Percentiles rank a stretch among this genome's conserved stretches.
Evolutionary conservation across 208 protist species (phyloP).

Genomic region (Leishmania tarentolae): DNA sequence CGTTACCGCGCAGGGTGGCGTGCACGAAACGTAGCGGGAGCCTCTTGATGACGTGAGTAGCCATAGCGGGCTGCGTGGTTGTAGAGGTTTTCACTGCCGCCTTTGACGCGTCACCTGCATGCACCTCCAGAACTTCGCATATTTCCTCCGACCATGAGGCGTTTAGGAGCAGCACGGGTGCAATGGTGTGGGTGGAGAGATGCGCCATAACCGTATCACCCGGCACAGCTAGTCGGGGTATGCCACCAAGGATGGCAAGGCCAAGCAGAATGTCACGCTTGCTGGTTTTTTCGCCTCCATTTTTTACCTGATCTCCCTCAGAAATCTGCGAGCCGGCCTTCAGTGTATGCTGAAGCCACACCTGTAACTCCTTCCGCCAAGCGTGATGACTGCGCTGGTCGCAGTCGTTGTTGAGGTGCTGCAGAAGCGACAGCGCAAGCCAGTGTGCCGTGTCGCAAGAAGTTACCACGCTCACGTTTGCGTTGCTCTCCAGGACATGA

Average conservation of each 20-base stretch:
- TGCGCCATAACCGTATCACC: slow-evolving; percentile 66
- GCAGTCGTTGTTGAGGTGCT: slow-evolving; percentile 57
- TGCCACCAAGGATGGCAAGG: slow-evolving; percentile 64
- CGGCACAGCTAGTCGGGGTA: slow-evolving; percentile 64
- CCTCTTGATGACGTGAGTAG: slow-evolving; percentile 9
- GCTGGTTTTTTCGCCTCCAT: background rate
- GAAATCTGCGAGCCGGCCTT: slow-evolving; percentile 5
- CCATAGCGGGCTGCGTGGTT: background rate
- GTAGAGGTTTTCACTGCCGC: background rate
- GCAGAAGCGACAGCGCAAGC: slow-evolving; percentile 75
- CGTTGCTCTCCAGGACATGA: slow-evolving; percentile 21
- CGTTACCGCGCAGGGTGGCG: slow-evolving; percentile 44
- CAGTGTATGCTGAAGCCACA: slow-evolving; percentile 62
- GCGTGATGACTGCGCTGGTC: slow-evolving; percentile 40
- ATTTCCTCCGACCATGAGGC: slow-evolving; percentile 65
- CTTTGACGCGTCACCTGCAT: slow-evolving; percentile 12
- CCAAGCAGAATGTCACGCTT: slow-evolving; percentile 55
- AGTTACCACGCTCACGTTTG: slow-evolving; percentile 9
- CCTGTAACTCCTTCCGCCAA: slow-evolving; percentile 54
- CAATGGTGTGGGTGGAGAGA: slow-evolving; percentile 45
- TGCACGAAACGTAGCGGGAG: slow-evolving; percentile 76
- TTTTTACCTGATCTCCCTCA: background rate
- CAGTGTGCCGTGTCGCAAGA: slow-evolving; percentile 47
- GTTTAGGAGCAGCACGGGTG: slow-evolving; percentile 45
- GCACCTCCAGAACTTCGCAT: slow-evolving; percentile 69